Percentiles rank a stretch among this genome's conserved stretches.
Evolutionary conservation across 2,329 filamentous ascomycete genomes (phyloP).

Genomic region (Scortechinia acanthostroma): DNA sequence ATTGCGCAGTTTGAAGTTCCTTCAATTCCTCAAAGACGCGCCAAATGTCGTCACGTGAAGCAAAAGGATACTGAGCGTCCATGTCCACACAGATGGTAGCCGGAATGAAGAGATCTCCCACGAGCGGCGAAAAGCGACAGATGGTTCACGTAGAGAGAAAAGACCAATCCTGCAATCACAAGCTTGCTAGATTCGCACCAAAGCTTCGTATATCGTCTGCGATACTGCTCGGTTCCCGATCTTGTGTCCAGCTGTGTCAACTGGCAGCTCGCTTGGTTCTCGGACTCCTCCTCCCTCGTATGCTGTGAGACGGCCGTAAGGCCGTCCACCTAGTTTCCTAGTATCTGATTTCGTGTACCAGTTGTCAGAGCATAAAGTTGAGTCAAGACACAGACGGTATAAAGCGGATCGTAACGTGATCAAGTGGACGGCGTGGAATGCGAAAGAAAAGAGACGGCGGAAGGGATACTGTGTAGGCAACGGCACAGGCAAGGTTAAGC

Average conservation of each 20-base stretch:
- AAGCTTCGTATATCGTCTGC: background rate
- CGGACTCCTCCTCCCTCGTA: background rate
- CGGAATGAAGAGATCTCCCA: background rate
- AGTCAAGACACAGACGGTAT: no score
- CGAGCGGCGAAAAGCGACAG: no score
- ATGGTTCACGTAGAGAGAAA: no score
- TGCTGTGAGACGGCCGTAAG: background rate
- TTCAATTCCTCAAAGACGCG: conserved; percentile 53
- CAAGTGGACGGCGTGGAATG: no score
- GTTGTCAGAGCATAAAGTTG: no score
- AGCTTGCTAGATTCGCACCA: background rate
- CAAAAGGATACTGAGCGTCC: conserved; percentile 58
- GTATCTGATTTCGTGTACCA: background rate
- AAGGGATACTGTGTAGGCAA: no score
- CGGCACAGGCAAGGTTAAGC: no score
- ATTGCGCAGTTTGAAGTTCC: conserved; percentile 48
- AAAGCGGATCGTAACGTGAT: no score
- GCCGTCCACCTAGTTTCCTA: background rate
- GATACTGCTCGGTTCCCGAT: background rate
- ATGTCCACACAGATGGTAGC: conserved; percentile 24
- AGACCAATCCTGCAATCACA: no score
- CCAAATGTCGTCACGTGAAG: conserved; percentile 43
- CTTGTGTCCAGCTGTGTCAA: background rate
- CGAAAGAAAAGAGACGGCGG: no score
- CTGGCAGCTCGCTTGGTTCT: background rate